Conservation (phyloP, 2,329 filamentous ascomycete genomes). For the Trichoderma endophyticum region DNA sequence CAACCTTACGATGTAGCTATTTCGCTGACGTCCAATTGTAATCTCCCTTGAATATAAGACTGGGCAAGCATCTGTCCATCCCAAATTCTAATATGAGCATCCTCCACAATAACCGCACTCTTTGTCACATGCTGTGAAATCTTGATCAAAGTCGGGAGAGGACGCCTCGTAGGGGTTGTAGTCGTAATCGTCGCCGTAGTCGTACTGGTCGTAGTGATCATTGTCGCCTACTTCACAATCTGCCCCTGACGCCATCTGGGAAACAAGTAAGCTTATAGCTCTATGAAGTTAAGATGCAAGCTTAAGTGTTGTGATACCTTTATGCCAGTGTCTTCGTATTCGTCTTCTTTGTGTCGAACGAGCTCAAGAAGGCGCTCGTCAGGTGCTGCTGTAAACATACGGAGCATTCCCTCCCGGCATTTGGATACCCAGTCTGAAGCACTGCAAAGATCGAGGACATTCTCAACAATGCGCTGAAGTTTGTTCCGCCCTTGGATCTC, state of each 20-base stretch:
- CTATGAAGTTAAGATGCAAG: background rate
- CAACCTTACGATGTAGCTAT: background rate
- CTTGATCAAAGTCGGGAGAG: background rate
- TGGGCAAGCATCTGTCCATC: background rate
- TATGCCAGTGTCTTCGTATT: too few relatives aligned
- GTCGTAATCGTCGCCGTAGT: background rate
- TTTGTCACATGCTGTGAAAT: background rate
- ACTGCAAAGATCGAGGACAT: background rate
- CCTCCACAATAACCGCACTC: background rate
- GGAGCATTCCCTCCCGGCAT: background rate
- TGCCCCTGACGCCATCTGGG: background rate
- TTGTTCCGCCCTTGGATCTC: background rate
- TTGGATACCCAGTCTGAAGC: background rate
- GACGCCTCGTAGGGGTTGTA: background rate
- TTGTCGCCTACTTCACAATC: background rate
- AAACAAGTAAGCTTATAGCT: background rate
- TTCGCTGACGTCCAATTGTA: background rate
- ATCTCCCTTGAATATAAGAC: accelerated
- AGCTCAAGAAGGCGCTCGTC: background rate
- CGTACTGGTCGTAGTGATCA: background rate
- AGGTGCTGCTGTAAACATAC: background rate
- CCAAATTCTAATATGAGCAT: background rate
- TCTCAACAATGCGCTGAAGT: background rate
- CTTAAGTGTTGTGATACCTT: background rate
- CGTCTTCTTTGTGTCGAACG: background rate